Evolutionary conservation across 805 yeast species (phyloP).

Genomic region (Teunomyces kruisii): DNA sequence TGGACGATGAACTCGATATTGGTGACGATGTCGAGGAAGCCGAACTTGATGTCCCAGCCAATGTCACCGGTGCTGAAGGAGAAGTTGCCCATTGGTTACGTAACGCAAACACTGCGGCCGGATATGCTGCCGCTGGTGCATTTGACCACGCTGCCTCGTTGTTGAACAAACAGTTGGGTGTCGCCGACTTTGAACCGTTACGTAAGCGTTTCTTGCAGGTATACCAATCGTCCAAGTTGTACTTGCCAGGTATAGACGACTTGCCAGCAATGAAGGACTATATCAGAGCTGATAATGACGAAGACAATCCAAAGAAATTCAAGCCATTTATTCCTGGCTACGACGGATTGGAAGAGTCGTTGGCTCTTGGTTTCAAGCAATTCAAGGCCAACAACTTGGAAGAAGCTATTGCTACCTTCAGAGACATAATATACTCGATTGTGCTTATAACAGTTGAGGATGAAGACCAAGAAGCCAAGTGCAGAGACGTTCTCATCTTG

Average conservation of each 20-base stretch:
- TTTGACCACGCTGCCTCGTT: constrained; percentile 95
- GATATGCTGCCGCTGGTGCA: constrained; percentile 93
- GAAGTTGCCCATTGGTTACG: constrained; percentile 83
- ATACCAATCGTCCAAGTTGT: constrained; percentile 76
- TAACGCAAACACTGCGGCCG: constrained; percentile 86
- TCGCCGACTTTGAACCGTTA: constrained; percentile 83
- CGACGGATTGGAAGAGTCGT: constrained; percentile 58
- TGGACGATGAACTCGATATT: constrained; percentile 75
- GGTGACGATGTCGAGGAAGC: constrained; percentile 39
- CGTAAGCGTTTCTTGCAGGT: constrained; percentile 80
- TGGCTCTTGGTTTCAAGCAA: constrained; percentile 73
- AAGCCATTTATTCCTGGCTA: constrained; percentile 75
- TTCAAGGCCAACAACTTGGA: constrained; percentile 84
- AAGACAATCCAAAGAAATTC: constrained; percentile 46
- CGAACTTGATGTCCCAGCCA: constrained; percentile 9
- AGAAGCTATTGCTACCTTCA: constrained; percentile 77
- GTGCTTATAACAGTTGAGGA: constrained; percentile 68
- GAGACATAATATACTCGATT: constrained; percentile 73
- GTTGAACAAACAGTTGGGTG: constrained; percentile 85
- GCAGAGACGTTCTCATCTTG: constrained; percentile 64
- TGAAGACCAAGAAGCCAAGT: constrained; percentile 75
- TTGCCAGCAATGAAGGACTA: constrained; percentile 68
- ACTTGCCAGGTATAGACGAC: constrained; percentile 71
- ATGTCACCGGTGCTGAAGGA: constrained; percentile 40
- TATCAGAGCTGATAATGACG: constrained; percentile 64